Evolutionary conservation across 2,329 filamentous ascomycete genomes (phyloP).

Genomic region (Pseudocercospora fijiensis): DNA sequence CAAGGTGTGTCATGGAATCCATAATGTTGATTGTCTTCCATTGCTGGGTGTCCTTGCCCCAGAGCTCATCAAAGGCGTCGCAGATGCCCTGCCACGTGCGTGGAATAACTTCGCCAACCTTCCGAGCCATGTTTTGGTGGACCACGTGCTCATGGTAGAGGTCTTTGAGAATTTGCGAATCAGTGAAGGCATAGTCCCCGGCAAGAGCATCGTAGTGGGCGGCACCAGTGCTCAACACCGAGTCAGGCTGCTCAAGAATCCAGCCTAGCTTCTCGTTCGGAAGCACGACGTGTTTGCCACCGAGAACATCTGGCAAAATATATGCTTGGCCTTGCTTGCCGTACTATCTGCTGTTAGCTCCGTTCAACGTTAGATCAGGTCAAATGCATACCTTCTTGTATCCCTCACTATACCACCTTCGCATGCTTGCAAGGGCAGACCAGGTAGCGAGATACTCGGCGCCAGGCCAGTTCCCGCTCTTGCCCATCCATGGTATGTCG

Average conservation of each 20-base stretch:
- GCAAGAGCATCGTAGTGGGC: conserved; percentile 43
- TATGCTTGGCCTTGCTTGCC: conserved; percentile 27
- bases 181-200: conserved; percentile 43
- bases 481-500: conserved; percentile 28
- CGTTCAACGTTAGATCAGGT: neutral
- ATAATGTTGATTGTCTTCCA: conserved; percentile 42
- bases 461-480: conserved; percentile 13
- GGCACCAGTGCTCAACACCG: conserved; percentile 39
- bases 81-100: conserved; percentile 43
- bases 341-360: conserved; percentile 7
- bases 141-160: conserved; percentile 46
- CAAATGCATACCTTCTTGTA: conserved; percentile 22
- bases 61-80: conserved; percentile 36
- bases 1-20: conserved; percentile 39
- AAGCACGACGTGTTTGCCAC: conserved; percentile 25
- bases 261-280: conserved; percentile 34
- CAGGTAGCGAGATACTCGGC: conserved; percentile 19
- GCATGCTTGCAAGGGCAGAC: conserved; percentile 14
- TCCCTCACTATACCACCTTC: conserved; percentile 22
- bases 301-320: conserved; percentile 27
- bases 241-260: conserved; percentile 47
- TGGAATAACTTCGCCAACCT: conserved; percentile 41
- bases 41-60: conserved; percentile 41
- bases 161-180: conserved; percentile 38
- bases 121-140: conserved; percentile 43